Evolutionary conservation across 176 grass and related monocot genomes (phyloP), one percentile per base, ranked within the genome.

Genomic region (Bromus sterilis): DNA sequence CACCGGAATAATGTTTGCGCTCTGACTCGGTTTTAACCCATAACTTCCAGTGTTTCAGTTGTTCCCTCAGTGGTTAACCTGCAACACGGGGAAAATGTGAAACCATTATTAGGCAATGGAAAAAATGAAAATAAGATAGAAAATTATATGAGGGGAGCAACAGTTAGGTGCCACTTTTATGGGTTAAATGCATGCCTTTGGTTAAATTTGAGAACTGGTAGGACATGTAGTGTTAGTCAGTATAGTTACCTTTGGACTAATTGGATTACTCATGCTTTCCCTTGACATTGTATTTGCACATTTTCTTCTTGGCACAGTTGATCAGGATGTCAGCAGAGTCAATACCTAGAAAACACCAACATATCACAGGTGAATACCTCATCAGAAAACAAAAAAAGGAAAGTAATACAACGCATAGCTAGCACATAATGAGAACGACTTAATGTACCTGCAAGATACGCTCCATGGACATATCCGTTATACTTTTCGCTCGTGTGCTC

Each of bases 391-490:
- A 1, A 23, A 24, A 56, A 21, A 56, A 8, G 9, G 9, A 23
- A 56, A 56, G 21, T 7, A 56, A 24, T 25, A 74, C 46, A 51
- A 24, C 21, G 5, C 18, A 21, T 21, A 34, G 63, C n/a, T n/a
- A n/a, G n/a, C n/a, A n/a, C 29, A 57, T 14, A n/a, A 25, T 20
- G 18, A 82, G 33, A 56, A 25, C 3, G 13, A 34, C 3, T 36
- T 28, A n/a, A n/a, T n/a, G n/a, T 72, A 88, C 86, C 91, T 60
- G 83, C 63, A 39, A 90, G 87, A 41, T 80, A 87, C 58, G 84
- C 87, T 31, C 91, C 84, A 15, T 90, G 91, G 9, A 87, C 91
- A 40, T 93, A 90, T 26, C 87, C 87, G 78, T 85, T 90, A 66
- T 85, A 90, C 26, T 93, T 82, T 32, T 66, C 23, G 10, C 87